These are phyloP conservation scores for Groenewaldozyma auringiensis DNA, from an alignment of 1,139 yeast species.

Conservation along the genomic window DNA sequence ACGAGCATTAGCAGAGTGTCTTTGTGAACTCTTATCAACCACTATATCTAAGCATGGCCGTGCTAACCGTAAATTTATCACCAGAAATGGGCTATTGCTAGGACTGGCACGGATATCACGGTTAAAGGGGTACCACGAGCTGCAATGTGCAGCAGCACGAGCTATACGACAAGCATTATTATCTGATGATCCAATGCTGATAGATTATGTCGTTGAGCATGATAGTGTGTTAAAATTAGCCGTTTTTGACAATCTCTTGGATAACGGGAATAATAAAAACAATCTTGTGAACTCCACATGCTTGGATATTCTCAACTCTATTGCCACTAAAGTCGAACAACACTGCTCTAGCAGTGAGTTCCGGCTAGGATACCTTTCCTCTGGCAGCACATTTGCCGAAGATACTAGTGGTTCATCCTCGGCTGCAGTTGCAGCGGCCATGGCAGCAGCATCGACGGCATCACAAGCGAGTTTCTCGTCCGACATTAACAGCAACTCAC, in stretches of 20 bases:
- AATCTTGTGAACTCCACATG: conserved; percentile 71
- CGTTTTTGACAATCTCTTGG: not conserved
- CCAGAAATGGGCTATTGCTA: conserved; percentile 18
- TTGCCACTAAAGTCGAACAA: conserved; percentile 4
- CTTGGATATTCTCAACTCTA: conserved; percentile 48
- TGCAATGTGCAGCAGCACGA: conserved; percentile 38
- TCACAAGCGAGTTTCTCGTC: not conserved
- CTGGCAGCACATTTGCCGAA: conserved; percentile 11
- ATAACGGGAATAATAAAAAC: conserved; percentile 30
- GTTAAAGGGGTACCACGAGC: not conserved
- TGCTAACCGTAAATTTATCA: conserved; percentile 52
- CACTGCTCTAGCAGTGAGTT: conserved; percentile 20
- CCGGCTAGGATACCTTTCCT: conserved; percentile 38
- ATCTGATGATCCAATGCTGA: conserved; percentile 40
- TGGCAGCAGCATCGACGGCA: not conserved
- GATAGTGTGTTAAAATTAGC: not conserved
- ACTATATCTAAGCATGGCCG: conserved; percentile 54
- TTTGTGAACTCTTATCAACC: conserved; percentile 62
- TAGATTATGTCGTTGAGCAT: not conserved
- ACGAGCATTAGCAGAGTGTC: conserved; percentile 42
- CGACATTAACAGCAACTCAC: not conserved
- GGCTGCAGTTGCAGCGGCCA: not conserved
- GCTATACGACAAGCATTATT: conserved; percentile 23
- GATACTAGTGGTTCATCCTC: not conserved
- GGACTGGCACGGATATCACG: not conserved